phyloP scores from a whole-genome alignment of 1,284 basidiomycete genomes.

The Schizophyllum amplum region DNA sequence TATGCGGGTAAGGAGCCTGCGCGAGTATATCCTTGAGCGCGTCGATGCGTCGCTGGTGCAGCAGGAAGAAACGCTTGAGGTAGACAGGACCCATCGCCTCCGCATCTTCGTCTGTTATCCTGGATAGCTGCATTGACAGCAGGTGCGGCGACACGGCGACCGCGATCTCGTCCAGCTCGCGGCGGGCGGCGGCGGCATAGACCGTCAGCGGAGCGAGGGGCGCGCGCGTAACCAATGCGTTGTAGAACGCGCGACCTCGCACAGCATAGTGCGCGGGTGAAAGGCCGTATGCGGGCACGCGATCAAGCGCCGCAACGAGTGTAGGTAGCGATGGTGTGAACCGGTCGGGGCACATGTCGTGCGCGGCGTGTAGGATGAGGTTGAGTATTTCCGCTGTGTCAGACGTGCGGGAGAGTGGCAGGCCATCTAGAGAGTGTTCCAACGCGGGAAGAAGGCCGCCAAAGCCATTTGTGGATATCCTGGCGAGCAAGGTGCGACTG shows the following conservation, averaged over 20 bases:
- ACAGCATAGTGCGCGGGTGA: no score
- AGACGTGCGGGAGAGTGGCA: no score
- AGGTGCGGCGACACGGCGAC: not conserved
- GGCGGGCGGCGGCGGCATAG: not conserved
- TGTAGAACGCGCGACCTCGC: not conserved
- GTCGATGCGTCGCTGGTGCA: constrained; percentile 58
- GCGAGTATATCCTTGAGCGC: constrained; percentile 59
- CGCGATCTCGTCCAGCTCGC: not conserved
- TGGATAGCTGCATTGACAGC: not conserved
- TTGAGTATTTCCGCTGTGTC: no score
- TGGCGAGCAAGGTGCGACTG: no score
- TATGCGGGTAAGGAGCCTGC: not conserved
- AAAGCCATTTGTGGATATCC: no score
- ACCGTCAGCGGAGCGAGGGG: not conserved
- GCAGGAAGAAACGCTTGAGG: not conserved
- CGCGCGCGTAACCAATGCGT: not conserved
- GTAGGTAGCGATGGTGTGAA: no score
- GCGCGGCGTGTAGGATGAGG: no score
- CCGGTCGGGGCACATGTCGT: no score
- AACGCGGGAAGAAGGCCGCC: no score
- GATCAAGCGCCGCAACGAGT: no score
- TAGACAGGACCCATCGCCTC: constrained; percentile 1
- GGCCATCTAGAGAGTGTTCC: no score
- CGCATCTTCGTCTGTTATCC: not conserved
- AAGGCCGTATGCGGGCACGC: no score